A percentile compares a stretch with the other conserved stretches of the same genome.
Evolutionary conservation across 2,329 filamentous ascomycete species (phyloP).

Genomic region (Sclerotinia borealis): DNA sequence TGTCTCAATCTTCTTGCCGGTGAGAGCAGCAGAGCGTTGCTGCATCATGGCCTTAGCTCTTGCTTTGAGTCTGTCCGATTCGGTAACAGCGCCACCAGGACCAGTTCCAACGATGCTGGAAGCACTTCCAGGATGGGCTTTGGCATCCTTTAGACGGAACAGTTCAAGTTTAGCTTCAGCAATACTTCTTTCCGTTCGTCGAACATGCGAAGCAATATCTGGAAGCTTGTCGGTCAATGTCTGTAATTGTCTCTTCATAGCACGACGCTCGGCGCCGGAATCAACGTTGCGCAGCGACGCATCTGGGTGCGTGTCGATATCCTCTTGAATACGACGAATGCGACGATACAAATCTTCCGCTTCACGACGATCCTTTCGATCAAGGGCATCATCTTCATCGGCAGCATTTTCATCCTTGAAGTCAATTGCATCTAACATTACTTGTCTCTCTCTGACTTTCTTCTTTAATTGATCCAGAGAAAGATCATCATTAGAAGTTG

Average conservation of each 20-base stretch:
- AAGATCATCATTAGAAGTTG: conserved; percentile 72
- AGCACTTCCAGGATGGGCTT: conserved; percentile 77
- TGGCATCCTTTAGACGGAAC: conserved; percentile 89
- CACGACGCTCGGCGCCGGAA: conserved; percentile 79
- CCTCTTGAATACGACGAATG: conserved; percentile 85
- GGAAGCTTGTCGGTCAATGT: conserved; percentile 83
- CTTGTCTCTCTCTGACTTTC: conserved; percentile 88
- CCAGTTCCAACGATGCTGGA: conserved; percentile 84
- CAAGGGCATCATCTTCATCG: conserved; percentile 88
- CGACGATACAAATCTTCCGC: conserved; percentile 91
- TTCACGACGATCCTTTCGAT: conserved; percentile 83
- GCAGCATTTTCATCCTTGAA: conserved; percentile 85
- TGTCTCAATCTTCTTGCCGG: conserved; percentile 70
- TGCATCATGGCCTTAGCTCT: conserved; percentile 98
- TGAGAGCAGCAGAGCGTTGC: conserved; percentile 85
- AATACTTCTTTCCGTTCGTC: conserved; percentile 85
- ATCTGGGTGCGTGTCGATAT: conserved; percentile 88
- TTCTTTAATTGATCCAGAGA: conserved; percentile 84
- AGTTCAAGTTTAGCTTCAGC: conserved; percentile 86
- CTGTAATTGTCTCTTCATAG: conserved; percentile 84
- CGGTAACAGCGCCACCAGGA: conserved; percentile 82
- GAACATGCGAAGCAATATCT: conserved; percentile 84
- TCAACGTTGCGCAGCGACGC: conserved; percentile 63
- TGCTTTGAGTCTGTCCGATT: conserved; percentile 90
- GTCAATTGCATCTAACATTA: conserved; percentile 91